A percentile compares a stretch with the other conserved stretches of the same genome.
These are phyloP conservation scores for Brachypodium distachyon DNA, from an alignment of 202 grass and related monocot genomes.

Conservation along the genomic window DNA sequence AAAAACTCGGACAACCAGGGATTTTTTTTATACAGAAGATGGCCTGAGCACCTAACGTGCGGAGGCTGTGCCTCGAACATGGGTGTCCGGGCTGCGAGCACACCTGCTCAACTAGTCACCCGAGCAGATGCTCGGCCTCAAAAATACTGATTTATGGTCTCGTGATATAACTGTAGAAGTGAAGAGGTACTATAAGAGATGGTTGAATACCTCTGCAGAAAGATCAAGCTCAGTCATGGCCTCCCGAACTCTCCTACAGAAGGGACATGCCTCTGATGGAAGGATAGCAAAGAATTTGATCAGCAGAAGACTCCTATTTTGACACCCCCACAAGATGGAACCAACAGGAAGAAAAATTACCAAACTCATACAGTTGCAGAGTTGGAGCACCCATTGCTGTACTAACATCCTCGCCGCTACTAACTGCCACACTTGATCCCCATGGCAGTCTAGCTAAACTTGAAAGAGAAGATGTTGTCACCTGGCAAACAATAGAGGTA, in stretches of 20 bases:
- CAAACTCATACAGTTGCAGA: conserved; percentile 93
- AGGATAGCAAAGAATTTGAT: conserved; percentile 12
- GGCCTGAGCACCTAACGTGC: too few species aligned
- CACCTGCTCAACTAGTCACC: too few species aligned
- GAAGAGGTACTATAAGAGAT: background rate
- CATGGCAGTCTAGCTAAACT: conserved; percentile 81
- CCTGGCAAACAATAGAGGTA: conserved; percentile 25
- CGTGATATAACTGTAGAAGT: background rate
- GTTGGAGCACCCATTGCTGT: background rate
- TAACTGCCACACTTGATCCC: conserved; percentile 61
- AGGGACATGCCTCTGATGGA: conserved; percentile 87
- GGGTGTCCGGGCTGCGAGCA: too few species aligned
- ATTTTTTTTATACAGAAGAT: too few species aligned
- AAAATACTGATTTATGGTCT: background rate
- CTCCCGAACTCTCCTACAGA: conserved; percentile 95
- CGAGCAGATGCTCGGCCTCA: too few species aligned
- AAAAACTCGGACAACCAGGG: too few species aligned
- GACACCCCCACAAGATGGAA: background rate
- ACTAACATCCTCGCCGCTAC: background rate
- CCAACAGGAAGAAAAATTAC: conserved; percentile 36
- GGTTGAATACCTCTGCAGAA: conserved; percentile 48
- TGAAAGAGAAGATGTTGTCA: conserved; percentile 72
- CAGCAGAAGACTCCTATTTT: background rate
- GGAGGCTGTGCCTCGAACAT: too few species aligned
- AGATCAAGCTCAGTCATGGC: conserved; percentile 93